These are phyloP conservation scores for Botryotinia calthae DNA, from an alignment of 2,329 filamentous ascomycete species.

Conservation along the genomic window DNA sequence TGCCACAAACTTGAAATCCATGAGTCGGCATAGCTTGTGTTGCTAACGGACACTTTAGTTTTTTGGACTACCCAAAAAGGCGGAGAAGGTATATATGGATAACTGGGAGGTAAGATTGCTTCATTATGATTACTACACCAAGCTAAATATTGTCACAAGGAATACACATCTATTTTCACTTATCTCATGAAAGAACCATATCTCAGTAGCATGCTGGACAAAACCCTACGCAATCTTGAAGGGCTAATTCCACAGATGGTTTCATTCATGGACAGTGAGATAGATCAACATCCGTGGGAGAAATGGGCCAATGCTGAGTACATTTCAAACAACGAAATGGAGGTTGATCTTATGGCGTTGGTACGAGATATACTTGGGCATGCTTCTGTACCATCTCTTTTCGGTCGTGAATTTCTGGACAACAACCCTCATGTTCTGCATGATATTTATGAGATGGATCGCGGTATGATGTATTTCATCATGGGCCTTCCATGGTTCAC, in stretches of 20 bases:
- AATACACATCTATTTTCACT: conserved; percentile 24
- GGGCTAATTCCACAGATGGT: conserved; percentile 53
- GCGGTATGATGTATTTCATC: conserved; percentile 51
- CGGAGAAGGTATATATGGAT: conserved; percentile 29
- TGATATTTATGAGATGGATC: conserved; percentile 56
- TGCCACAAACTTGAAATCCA: background rate
- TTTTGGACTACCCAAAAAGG: conserved; percentile 33
- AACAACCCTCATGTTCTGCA: conserved; percentile 52
- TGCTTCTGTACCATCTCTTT: conserved; percentile 48
- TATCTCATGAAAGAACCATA: conserved; percentile 48
- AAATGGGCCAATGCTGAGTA: conserved; percentile 47
- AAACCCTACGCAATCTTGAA: conserved; percentile 43
- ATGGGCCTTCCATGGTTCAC: conserved; percentile 55
- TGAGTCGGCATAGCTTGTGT: background rate
- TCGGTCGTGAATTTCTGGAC: conserved; percentile 51
- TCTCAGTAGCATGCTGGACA: conserved; percentile 43
- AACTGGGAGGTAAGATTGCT: conserved; percentile 38
- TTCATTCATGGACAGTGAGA: conserved; percentile 55
- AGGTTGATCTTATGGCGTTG: conserved; percentile 51
- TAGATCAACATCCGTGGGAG: conserved; percentile 64
- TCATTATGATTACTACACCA: conserved; percentile 22
- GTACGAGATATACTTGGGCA: conserved; percentile 57
- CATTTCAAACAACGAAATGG: conserved; percentile 47
- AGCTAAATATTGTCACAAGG: conserved; percentile 26
- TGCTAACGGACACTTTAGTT: conserved; percentile 26